These are phyloP conservation scores for Peniophora sp. DNA, from an alignment of 1,284 basidiomycete genomes.

Conservation along the genomic window DNA sequence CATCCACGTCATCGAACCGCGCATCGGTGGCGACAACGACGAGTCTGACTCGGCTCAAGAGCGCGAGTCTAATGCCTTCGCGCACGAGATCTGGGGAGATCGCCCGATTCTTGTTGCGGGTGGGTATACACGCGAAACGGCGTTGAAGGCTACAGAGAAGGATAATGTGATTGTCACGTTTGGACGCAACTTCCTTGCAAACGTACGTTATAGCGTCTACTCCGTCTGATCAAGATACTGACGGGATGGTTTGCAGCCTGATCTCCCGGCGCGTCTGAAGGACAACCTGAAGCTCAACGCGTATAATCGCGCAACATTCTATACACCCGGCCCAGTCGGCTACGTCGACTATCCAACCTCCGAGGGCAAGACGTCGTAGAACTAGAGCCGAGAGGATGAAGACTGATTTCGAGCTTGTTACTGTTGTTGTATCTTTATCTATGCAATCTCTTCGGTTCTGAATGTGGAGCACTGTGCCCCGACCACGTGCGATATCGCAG, in stretches of 20 bases:
- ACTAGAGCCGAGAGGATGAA: too few relatives aligned
- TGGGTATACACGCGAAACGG: constrained; percentile 23
- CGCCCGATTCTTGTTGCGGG: constrained; percentile 28
- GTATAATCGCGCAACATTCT: constrained; percentile 27
- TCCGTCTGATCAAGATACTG: not conserved
- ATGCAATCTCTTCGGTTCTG: too few relatives aligned
- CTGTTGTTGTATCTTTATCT: too few relatives aligned
- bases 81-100: constrained; percentile 24
- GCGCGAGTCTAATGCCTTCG: constrained; percentile 21
- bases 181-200: constrained; percentile 41
- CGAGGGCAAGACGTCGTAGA: too few relatives aligned
- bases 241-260: constrained; percentile 26
- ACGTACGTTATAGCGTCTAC: too few relatives aligned
- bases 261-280: constrained; percentile 33
- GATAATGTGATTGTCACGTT: constrained; percentile 34
- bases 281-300: constrained; percentile 23
- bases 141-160: constrained; percentile 21
- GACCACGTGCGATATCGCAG: too few relatives aligned
- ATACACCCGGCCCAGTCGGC: constrained; percentile 20
- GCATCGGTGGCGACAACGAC: constrained; percentile 12
- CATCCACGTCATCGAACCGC: constrained; percentile 1
- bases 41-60: not conserved
- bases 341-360: constrained; percentile 32
- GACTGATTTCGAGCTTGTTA: too few relatives aligned
- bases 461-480: too few relatives aligned